These are phyloP conservation scores for Colletotrichum sp. DNA, from an alignment of 2,329 filamentous ascomycete species.

Conservation along the genomic window DNA sequence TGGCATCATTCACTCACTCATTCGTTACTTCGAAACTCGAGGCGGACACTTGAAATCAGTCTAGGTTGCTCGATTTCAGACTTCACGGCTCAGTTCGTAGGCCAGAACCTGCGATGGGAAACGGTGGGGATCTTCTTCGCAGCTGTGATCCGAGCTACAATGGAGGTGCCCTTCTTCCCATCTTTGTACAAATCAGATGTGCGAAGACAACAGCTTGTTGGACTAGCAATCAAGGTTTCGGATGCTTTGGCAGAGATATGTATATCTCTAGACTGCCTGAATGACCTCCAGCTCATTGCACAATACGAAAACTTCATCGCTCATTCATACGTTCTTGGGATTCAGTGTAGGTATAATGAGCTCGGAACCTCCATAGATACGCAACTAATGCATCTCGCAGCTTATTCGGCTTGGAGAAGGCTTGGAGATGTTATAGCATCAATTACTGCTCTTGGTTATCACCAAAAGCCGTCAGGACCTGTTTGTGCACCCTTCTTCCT, in stretches of 20 bases:
- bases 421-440: neutral
- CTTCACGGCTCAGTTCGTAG: neutral
- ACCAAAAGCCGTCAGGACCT: neutral
- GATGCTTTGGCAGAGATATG: neutral
- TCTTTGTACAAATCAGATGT: neutral
- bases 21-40: neutral
- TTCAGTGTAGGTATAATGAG: neutral
- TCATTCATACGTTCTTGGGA: neutral
- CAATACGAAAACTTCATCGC: neutral
- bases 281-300: neutral
- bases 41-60: neutral
- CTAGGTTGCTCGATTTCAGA: neutral
- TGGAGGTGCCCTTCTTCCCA: neutral
- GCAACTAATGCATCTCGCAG: neutral
- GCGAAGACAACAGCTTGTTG: neutral
- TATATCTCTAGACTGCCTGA: neutral
- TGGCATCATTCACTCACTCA: neutral
- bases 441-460: neutral
- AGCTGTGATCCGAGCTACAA: neutral
- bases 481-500: neutral
- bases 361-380: neutral
- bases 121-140: neutral
- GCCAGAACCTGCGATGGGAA: neutral
- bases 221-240: neutral
- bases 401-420: neutral